Conservation (phyloP, 2,329 filamentous ascomycete genomes). For the Hirsutella minnesotensis region DNA sequence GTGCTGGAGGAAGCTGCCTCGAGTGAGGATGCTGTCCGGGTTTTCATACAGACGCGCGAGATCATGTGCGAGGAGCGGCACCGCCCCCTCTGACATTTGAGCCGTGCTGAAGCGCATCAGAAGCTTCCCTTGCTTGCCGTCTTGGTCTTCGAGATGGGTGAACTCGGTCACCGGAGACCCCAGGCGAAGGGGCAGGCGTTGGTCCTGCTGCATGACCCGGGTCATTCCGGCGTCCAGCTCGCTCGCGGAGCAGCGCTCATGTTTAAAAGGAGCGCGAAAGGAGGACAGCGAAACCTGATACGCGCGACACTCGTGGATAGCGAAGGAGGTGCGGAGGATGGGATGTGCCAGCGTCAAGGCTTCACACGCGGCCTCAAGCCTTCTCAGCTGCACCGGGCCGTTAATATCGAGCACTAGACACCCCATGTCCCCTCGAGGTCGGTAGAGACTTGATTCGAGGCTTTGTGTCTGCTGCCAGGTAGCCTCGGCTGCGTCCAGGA, state of each 20-base stretch:
- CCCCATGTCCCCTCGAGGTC: slow-evolving; percentile 29
- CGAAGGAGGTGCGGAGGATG: slow-evolving; percentile 43
- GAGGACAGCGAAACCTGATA: slow-evolving; percentile 36
- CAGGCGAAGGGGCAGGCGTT: slow-evolving; percentile 26
- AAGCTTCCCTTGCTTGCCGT: slow-evolving; percentile 27
- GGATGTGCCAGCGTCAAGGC: slow-evolving; percentile 32
- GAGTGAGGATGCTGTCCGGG: slow-evolving; percentile 18
- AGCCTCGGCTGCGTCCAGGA: slow-evolving; percentile 36
- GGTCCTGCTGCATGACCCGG: slow-evolving; percentile 31
- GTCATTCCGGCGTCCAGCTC: slow-evolving; percentile 25
- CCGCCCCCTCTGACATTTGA: slow-evolving; percentile 35
- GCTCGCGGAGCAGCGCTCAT: slow-evolving; percentile 26
- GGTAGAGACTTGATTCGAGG: slow-evolving; percentile 35
- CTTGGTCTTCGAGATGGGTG: slow-evolving; percentile 34
- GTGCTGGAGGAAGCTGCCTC: slow-evolving; percentile 36
- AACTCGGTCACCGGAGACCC: slow-evolving; percentile 35
- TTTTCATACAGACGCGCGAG: slow-evolving; percentile 32
- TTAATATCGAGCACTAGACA: slow-evolving; percentile 37
- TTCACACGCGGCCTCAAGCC: slow-evolving; percentile 34
- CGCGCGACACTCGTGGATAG: slow-evolving; percentile 30
- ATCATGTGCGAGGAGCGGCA: slow-evolving; percentile 34
- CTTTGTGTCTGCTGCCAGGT: slow-evolving; percentile 34
- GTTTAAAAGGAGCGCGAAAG: slow-evolving; percentile 30
- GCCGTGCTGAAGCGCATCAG: slow-evolving; percentile 35
- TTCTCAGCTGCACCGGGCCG: slow-evolving; percentile 27